Conservation (phyloP, 148 eudicot genomes). For the Rhododendron mucronatum region DNA sequence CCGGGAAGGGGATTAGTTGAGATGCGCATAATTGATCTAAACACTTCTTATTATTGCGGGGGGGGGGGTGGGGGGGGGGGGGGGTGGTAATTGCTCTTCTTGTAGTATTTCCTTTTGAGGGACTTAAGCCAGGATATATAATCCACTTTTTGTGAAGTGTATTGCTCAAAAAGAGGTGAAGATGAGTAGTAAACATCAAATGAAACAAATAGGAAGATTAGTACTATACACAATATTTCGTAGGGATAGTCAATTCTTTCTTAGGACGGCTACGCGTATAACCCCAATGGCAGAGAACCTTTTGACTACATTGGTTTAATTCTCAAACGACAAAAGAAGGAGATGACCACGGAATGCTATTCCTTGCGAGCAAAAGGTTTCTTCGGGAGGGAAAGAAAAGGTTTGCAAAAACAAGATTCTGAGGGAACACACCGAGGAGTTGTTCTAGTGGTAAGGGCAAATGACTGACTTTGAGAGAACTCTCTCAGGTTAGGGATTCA, state of each 20-base stretch:
- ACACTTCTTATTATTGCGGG: background rate
- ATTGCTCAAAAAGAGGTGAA: conserved; percentile 3
- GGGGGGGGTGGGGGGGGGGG: background rate
- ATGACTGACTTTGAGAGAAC: too few relatives aligned
- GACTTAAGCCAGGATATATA: conserved; percentile 22
- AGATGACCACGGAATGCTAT: conserved; percentile 81
- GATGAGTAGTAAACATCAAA: conserved; percentile 12
- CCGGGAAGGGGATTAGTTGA: background rate
- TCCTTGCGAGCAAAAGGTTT: conserved; percentile 31
- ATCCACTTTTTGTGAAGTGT: conserved; percentile 1
- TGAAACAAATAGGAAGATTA: background rate
- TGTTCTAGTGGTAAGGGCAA: too few relatives aligned
- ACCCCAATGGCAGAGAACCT: conserved; percentile 32
- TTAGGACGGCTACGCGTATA: conserved; percentile 17
- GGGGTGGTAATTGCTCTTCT: conserved; percentile 21
- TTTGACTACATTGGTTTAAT: conserved; percentile 26
- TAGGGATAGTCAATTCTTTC: conserved; percentile 25
- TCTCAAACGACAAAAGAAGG: conserved; percentile 18
- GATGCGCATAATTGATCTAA: too few relatives aligned
- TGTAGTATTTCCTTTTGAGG: conserved; percentile 30
- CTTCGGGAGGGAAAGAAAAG: conserved; percentile 11
- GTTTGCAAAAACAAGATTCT: conserved; percentile 18
- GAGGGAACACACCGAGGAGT: conserved; percentile 10
- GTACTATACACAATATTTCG: conserved; percentile 6
- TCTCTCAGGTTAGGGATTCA: too few relatives aligned